These are phyloP conservation scores for Neoarthrinium moseri DNA, from an alignment of 2,329 filamentous ascomycete genomes.

Conservation along the genomic window DNA sequence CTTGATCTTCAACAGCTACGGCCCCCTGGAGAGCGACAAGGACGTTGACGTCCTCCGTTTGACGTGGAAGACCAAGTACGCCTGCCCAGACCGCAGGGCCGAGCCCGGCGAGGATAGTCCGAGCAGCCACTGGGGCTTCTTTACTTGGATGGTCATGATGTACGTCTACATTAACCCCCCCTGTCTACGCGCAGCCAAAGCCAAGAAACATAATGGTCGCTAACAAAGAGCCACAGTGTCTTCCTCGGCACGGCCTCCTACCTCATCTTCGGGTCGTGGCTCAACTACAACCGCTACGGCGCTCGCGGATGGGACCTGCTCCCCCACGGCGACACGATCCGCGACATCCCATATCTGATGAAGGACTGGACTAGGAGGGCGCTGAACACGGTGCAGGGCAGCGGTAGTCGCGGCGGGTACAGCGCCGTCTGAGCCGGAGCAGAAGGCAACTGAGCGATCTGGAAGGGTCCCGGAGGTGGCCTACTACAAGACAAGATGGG, in stretches of 20 bases:
- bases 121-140: slow-evolving; percentile 80
- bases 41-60: slow-evolving; percentile 66
- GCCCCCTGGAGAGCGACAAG: slow-evolving; percentile 52
- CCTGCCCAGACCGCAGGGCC: slow-evolving; percentile 60
- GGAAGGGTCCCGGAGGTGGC: no score
- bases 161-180: slow-evolving; percentile 47
- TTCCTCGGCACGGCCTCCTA: slow-evolving; percentile 87
- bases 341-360: slow-evolving; percentile 87
- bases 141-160: slow-evolving; percentile 96
- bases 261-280: slow-evolving; percentile 96
- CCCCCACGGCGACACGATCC: slow-evolving; percentile 87
- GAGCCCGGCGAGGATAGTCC: slow-evolving; percentile 38
- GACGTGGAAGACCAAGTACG: slow-evolving; percentile 85
- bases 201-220: no score
- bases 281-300: slow-evolving; percentile 97
- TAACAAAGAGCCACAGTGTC: slow-evolving; percentile 50
- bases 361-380: slow-evolving; percentile 84
- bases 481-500: no score
- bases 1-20: slow-evolving; percentile 76
- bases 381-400: slow-evolving; percentile 79
- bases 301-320: slow-evolving; percentile 93
- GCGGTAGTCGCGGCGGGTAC: slow-evolving; percentile 85
- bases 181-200: not conserved
- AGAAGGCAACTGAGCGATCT: not conserved
- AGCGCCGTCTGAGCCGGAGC: slow-evolving; percentile 69